Conservation (phyloP, 2,329 filamentous ascomycete genomes). For the Verticillium albo-atrum region DNA sequence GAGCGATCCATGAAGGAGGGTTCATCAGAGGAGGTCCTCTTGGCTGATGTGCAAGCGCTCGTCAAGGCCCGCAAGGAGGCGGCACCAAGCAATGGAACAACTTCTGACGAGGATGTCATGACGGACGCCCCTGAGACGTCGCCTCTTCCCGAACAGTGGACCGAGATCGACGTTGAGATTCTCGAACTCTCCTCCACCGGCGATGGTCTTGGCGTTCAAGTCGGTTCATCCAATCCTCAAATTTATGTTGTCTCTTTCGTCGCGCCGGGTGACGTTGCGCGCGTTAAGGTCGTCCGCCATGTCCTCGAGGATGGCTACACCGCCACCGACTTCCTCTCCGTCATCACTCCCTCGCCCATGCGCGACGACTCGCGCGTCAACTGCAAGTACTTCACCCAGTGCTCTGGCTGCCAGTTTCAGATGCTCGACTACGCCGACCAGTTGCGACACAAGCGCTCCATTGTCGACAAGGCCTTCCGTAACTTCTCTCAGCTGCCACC, state of each 20-base stretch:
- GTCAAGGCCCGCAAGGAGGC: conserved; percentile 36
- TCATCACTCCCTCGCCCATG: conserved; percentile 66
- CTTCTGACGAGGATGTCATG: background rate
- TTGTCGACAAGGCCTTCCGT: conserved; percentile 85
- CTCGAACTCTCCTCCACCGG: conserved; percentile 83
- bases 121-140: background rate
- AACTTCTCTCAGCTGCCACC: conserved; percentile 85
- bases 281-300: conserved; percentile 75
- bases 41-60: conserved; percentile 56
- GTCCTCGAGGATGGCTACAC: conserved; percentile 62
- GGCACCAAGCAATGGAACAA: conserved; percentile 14
- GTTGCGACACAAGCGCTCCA: conserved; percentile 74
- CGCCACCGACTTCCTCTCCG: conserved; percentile 75
- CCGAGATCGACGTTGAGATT: conserved; percentile 80
- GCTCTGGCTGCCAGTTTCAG: conserved; percentile 94
- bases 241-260: conserved; percentile 88
- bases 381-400: conserved; percentile 83
- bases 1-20: conserved; percentile 58
- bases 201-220: conserved; percentile 76
- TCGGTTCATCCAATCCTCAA: conserved; percentile 52
- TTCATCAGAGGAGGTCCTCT: conserved; percentile 62
- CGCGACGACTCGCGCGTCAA: conserved; percentile 73
- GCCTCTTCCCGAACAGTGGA: conserved; percentile 59
- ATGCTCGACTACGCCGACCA: conserved; percentile 91
- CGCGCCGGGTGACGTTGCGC: conserved; percentile 76